Evolutionary conservation across 176 grass and related monocot species (phyloP), one percentile per base, ranked within the genome.

Genomic region (Musa schizocarpa): DNA sequence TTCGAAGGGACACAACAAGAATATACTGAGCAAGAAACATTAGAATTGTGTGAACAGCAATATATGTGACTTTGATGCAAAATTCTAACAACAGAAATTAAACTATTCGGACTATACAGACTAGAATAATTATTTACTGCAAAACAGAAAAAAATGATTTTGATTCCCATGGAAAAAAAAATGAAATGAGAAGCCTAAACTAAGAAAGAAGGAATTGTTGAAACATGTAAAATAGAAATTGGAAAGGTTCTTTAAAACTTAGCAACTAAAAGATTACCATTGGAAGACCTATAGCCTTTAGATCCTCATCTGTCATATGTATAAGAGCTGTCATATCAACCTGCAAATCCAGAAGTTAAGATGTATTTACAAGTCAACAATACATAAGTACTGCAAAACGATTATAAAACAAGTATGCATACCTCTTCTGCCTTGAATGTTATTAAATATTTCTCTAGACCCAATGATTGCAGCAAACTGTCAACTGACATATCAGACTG

Each of bases 401-500:
- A 73, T 14, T 54, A 25, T 50, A 68, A 13, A 83, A 63, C 54
- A 8, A 80, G 0, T 16, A 77, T 56, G 57, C 24, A 11, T 65
- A 81, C 90, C 90, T 92, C 90, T 82, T 92, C 87, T 78, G 87
- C 82, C 73, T 83, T 74, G 64, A 92, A 92, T 81, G 83, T 89
- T 76, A 70, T 76, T 22, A 72, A 64, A 71, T 92, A 92, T 70
- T 92, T 89, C 81, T 89, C 72, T 51, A 92, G 80, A 69, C 86
- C 90, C 54, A 92, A 84, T 53, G 79, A 92, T 26, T 81, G 79
- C 76, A 92, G 74, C 34, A 92, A 89, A 76, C 71, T 72, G 14
- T 83, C 87, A 48, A 92, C 86, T 8, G 74, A 81, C 13, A 67
- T 55, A 63, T 87, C 82, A 59, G 68, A 58, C 90, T 92, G 84